Evolutionary conservation across 2,329 filamentous ascomycete genomes (phyloP).

Genomic region (Fusarium burgessii): DNA sequence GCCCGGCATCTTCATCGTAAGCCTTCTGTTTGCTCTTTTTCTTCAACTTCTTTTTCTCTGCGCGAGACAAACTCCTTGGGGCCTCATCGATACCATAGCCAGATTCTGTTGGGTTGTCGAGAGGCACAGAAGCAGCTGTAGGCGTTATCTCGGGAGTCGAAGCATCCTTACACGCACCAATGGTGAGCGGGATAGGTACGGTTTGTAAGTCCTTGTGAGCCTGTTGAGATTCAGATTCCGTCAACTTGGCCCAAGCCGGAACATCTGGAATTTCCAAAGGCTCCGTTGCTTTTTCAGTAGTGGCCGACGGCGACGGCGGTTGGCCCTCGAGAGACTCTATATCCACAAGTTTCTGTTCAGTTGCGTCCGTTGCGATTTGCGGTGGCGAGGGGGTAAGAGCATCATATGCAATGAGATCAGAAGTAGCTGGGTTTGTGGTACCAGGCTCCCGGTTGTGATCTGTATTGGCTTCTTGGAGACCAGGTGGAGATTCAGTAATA

Average conservation of each 20-base stretch:
- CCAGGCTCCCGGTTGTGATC: neutral
- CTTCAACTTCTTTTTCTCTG: slow-evolving; percentile 24
- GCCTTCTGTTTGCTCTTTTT: neutral
- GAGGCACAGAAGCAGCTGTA: neutral
- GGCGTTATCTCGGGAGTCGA: neutral
- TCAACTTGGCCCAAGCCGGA: neutral
- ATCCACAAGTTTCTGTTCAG: neutral
- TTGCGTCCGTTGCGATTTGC: neutral
- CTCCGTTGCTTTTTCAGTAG: neutral
- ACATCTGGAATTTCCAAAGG: neutral
- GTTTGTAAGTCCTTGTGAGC: neutral
- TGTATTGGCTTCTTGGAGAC: neutral
- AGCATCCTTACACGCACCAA: neutral
- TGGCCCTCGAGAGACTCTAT: neutral
- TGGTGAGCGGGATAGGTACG: neutral
- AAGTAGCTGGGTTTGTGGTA: neutral
- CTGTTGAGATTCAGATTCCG: neutral
- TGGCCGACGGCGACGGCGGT: neutral
- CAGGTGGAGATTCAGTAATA: neutral
- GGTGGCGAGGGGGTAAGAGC: neutral
- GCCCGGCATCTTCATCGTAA: neutral
- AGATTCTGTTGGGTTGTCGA: neutral
- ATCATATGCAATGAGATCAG: neutral
- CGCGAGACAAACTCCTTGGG: neutral
- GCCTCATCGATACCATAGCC: neutral